A percentile compares a stretch with the other conserved stretches of the same genome.
phyloP scores from a whole-genome alignment of 495 filamentous ascomycete genomes.

The Podospora conica region DNA sequence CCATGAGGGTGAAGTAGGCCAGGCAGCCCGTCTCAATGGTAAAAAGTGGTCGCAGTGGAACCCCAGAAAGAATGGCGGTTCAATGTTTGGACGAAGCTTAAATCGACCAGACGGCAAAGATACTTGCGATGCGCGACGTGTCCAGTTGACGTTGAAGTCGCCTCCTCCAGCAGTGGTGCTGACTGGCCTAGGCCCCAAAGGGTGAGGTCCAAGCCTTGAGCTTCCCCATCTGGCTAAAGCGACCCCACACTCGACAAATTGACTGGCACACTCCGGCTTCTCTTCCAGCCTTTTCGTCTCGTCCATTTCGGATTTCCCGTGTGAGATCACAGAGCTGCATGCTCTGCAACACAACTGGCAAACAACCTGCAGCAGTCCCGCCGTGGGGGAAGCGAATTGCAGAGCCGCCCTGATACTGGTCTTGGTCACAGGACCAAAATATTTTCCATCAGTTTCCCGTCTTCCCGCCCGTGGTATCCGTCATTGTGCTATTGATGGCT shows the following conservation, averaged over 20 bases:
- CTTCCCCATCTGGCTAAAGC: background rate
- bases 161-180: constrained; percentile 15
- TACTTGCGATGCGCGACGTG: constrained; percentile 29
- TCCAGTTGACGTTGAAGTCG: constrained; percentile 25
- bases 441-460: background rate
- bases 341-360: background rate
- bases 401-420: background rate
- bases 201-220: constrained; percentile 1
- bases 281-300: background rate
- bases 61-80: constrained; percentile 10
- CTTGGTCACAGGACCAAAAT: background rate
- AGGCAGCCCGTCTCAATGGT: constrained; percentile 1
- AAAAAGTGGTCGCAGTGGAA: constrained; percentile 14
- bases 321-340: background rate
- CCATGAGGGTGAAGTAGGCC: constrained; percentile 14
- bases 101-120: constrained; percentile 4
- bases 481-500: background rate
- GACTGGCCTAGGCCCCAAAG: constrained; percentile 9
- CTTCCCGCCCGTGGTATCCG: background rate
- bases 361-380: background rate
- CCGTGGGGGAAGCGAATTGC: background rate
- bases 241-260: background rate
- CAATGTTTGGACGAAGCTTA: constrained; percentile 12
- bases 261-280: background rate
- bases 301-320: background rate